Evolutionary conservation across 202 grass and related monocot species (phyloP).

Genomic region (Saccharum hybrid): DNA sequence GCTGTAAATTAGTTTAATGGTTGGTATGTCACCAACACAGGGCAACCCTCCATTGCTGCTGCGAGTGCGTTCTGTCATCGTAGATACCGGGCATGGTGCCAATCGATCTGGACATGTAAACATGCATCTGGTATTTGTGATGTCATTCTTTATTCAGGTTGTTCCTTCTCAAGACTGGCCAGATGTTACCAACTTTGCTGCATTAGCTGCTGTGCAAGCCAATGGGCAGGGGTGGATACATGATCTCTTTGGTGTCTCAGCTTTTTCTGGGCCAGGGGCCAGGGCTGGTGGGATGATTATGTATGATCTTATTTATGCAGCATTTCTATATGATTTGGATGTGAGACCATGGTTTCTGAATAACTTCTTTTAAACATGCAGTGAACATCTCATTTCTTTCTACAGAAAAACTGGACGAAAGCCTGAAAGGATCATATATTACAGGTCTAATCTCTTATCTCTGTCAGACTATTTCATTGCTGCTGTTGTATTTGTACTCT

Average conservation of each 20-base stretch:
- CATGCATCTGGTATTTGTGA: background rate
- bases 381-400: constrained; percentile 71
- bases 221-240: constrained; percentile 81
- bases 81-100: no score
- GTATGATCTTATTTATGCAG: constrained; percentile 40
- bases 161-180: constrained; percentile 95
- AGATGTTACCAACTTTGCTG: constrained; percentile 82
- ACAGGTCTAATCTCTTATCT: constrained; percentile 52
- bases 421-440: constrained; percentile 87
- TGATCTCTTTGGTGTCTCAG: constrained; percentile 69
- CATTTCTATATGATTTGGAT: constrained; percentile 26
- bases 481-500: no score
- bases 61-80: constrained; percentile 38
- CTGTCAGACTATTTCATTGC: background rate
- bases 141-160: constrained; percentile 57
- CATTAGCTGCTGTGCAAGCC: constrained; percentile 71
- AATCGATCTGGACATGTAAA: background rate
- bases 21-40: no score
- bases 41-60: constrained; percentile 82
- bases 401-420: constrained; percentile 66
- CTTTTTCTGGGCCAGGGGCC: constrained; percentile 63
- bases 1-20: constrained; percentile 1
- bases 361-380: constrained; percentile 26
- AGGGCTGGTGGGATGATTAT: constrained; percentile 54
- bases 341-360: background rate